These are phyloP conservation scores for Capsicum baccatum DNA, from an alignment of 257 asterid genomes.

Conservation along the genomic window DNA sequence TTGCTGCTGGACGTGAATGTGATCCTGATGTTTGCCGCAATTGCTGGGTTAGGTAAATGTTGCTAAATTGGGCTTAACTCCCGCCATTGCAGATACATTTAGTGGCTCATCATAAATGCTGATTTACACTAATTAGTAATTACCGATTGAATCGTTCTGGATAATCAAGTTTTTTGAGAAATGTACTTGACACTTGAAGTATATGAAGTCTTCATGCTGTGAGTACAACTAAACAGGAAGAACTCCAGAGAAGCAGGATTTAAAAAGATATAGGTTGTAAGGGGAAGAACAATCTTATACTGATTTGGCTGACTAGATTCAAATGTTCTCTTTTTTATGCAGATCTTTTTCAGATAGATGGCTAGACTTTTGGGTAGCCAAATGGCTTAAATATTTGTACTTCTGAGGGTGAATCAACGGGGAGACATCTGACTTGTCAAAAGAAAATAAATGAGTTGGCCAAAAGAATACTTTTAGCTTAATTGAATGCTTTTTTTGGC, in stretches of 20 bases:
- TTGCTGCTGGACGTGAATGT: slow-evolving; percentile 98
- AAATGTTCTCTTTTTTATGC: not conserved
- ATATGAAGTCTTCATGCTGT: not conserved
- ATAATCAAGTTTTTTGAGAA: not conserved
- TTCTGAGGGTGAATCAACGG: not conserved
- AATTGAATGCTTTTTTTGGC: not conserved
- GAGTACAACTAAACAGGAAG: not conserved
- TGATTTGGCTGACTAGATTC: not conserved
- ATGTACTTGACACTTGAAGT: not conserved
- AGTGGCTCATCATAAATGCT: not conserved
- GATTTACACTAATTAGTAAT: not conserved
- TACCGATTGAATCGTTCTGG: not conserved
- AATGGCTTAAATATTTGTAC: not conserved
- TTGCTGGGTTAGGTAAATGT: slow-evolving; percentile 91
- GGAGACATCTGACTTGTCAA: not conserved
- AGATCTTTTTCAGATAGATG: not conserved
- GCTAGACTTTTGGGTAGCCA: not conserved
- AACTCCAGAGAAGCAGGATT: not conserved
- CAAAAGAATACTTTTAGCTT: not conserved
- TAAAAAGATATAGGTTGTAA: not conserved
- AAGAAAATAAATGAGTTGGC: not conserved
- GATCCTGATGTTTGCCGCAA: slow-evolving; percentile 99
- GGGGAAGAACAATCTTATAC: not conserved
- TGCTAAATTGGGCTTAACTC: not conserved
- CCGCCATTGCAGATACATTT: not conserved